A percentile compares a stretch with the other conserved stretches of the same genome.
These are phyloP conservation scores for Solanum infundibuliforme DNA, from an alignment of 257 asterid species.

Conservation along the genomic window DNA sequence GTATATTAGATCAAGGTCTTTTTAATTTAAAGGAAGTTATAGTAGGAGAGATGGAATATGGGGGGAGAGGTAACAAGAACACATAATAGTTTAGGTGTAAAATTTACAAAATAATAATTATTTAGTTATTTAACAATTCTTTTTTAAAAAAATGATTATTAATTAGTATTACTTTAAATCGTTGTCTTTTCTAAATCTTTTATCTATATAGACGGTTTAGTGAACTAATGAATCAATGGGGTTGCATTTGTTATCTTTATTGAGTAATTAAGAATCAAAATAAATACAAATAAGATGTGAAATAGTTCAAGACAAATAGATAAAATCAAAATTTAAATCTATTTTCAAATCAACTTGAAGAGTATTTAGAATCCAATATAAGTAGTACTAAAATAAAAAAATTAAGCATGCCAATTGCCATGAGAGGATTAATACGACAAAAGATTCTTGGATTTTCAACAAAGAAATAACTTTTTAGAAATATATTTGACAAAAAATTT, in stretches of 20 bases:
- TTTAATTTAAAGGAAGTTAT: no score
- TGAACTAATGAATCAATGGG: background rate
- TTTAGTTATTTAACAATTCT: no score
- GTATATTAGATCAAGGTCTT: no score
- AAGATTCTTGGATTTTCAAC: background rate
- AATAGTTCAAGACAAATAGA: background rate
- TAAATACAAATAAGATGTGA: background rate
- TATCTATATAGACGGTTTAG: background rate
- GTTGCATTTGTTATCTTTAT: background rate
- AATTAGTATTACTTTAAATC: background rate
- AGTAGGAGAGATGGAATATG: no score
- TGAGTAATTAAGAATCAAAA: background rate
- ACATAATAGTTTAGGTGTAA: no score
- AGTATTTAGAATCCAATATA: background rate
- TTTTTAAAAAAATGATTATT: no score
- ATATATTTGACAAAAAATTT: background rate
- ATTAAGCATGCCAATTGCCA: background rate
- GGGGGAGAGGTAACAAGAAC: no score
- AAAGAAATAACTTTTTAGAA: background rate
- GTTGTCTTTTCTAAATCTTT: background rate
- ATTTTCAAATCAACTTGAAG: background rate
- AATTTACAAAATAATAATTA: no score
- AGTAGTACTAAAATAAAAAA: no score
- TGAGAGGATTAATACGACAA: background rate
- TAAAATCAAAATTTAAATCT: background rate